Base-by-base conservation (phyloP, 2,329 filamentous ascomycete genomes). In the Alternaria rosae region DNA sequence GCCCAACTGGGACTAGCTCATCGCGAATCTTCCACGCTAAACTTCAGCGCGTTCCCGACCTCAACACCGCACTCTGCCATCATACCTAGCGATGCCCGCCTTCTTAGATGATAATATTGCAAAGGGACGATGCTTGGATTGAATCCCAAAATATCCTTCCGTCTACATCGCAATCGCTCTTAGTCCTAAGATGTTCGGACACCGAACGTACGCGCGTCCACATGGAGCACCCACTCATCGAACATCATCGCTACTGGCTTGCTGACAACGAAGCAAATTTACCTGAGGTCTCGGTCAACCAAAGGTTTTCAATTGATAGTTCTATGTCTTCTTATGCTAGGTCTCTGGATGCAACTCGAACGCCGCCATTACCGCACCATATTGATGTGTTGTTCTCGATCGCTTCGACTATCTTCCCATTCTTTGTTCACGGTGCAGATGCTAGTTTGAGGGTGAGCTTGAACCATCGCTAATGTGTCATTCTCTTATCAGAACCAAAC, bases 241-340 rank as follows among this genome's bases (percentile, higher is more conserved):
- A 38, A 38, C 15, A 38, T 17, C 0, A 17, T 38, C 15, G 15
- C 32, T 38, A 3, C 15, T 38, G 15, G 4, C 32, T n/a, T 38
- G 15, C 32, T 38, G 15, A 6, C 32, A 38, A 38, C 32, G 32
- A 38, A 9, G 32, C 32, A 38, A 10, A n/a, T 10, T 2, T 17
- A 6, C 2, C 2, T 38, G 15, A 17, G 0, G 2, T 10, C 15
- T 38, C 32, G 4, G 0, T 38, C 15, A 0, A 4, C 15, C 8
- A 9, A 17, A n/a, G 10, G 8, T 38, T 38, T 5, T 5, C 8
- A 1, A 38, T 9, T 0, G 32, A 38, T 3, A 0, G 32, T 38
- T 38, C 15, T 9, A 38, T 38, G 6, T 10, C 4, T 6, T n/a
- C 15, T 17, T 10, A 38, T 15, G 15, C 32, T 38, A 38, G 32